Evolutionary conservation across 768 basidiomycete species (phyloP).

Genomic region (Boletus sensibilis): DNA sequence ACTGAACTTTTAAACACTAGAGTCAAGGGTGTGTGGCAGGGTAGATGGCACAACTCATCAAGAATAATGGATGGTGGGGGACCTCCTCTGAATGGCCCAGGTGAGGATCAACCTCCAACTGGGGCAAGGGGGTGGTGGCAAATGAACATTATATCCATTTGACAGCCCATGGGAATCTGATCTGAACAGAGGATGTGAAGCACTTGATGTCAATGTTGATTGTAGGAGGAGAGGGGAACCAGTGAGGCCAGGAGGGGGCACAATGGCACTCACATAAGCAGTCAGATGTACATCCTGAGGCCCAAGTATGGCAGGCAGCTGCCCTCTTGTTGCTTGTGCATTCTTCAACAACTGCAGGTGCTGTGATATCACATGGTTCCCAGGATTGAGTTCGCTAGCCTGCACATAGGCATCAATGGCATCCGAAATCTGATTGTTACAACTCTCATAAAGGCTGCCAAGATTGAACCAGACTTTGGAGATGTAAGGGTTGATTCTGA

Average conservation of each 20-base stretch:
- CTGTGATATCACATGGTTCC: constrained; percentile 78
- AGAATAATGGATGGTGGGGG: constrained; percentile 80
- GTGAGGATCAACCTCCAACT: constrained; percentile 46
- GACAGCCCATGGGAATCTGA: constrained; percentile 64
- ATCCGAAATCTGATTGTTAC: constrained; percentile 98
- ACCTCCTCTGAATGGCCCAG: too few relatives aligned
- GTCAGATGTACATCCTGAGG: constrained; percentile 97
- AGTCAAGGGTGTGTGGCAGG: constrained; percentile 65
- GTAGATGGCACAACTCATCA: constrained; percentile 66
- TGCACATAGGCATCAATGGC: constrained; percentile 98
- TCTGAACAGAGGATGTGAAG: constrained; percentile 51
- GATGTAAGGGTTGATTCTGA: constrained; percentile 98
- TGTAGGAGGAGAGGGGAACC: constrained; percentile 69
- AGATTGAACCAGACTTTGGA: constrained; percentile 80
- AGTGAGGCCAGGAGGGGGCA: constrained; percentile 65
- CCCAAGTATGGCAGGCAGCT: constrained; percentile 82
- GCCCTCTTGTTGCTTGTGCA: constrained; percentile 71
- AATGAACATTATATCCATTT: constrained; percentile 37
- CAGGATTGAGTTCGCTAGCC: constrained; percentile 90
- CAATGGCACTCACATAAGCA: constrained; percentile 79
- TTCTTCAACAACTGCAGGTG: constrained; percentile 76
- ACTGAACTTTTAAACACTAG: too few relatives aligned
- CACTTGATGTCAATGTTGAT: constrained; percentile 31
- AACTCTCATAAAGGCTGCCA: constrained; percentile 94
- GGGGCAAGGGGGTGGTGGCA: constrained; percentile 62